Base-by-base conservation (phyloP, 2,329 filamentous ascomycete genomes). In the Penicillium psychrosexuale region DNA sequence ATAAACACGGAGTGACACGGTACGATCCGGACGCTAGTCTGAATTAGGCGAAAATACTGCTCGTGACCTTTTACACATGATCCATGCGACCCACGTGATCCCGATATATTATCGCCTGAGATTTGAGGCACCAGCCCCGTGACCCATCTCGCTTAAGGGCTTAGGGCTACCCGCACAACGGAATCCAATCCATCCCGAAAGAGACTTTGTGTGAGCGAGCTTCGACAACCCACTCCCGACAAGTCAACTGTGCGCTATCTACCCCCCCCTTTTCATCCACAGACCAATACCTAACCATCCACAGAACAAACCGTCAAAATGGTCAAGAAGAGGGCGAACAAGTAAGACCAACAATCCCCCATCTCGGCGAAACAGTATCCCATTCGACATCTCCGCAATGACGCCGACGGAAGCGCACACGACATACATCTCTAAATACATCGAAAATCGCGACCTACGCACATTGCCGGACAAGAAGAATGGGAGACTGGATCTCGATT, bases 321-420 rank as follows among this genome's bases (percentile, higher is more conserved):
- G 85, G 85, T 88, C 80, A 88, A 88, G 82, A 88, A 88, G 82
- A 82, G 85, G 77, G 84, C 85, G 75, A 85, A 83, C 80, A 88
- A 88, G 84, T 87, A 84, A 76, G 81, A 73, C 60, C 66, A 64
- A 57, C 63, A 58, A 61, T 12, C 56, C 52, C 54, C 61, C 58
- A 61, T 48, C 51, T 54, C 51, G 55, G 55, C 58, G 58, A 61
- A 56, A 34, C 51, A 62, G 60, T 63, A 60, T 65, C 62, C 61
- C 62, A 63, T 65, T 54, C 66, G 59, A 64, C 53, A 62, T 59
- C 58, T 63, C 64, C 61, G 63, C 61, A 62, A 68, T 65, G 58
- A 59, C 58, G 47, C 47, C 47, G 57, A 61, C 62, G 52, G 62
- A 44, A 38, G 53, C 52, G 40, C 51, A 51, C 51, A 51, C 36